These are phyloP conservation scores for Diaporthe helianthi DNA, from an alignment of 2,329 filamentous ascomycete species.

Conservation along the genomic window DNA sequence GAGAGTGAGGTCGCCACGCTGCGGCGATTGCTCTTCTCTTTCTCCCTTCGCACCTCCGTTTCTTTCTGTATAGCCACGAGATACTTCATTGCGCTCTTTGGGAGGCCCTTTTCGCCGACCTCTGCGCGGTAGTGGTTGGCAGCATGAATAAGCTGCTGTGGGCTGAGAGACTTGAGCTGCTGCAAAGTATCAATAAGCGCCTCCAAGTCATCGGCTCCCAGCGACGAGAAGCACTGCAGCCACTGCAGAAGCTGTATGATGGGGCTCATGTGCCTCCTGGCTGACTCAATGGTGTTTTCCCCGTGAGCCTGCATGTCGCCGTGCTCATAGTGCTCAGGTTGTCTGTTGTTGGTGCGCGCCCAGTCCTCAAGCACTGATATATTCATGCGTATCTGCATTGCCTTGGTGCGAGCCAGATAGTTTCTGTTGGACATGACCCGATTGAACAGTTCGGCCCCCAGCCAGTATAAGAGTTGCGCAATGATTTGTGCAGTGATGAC, in stretches of 20 bases:
- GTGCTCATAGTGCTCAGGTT: constrained; percentile 94
- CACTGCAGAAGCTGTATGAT: constrained; percentile 95
- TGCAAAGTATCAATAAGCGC: constrained; percentile 87
- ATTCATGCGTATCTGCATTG: constrained; percentile 99
- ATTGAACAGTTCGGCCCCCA: constrained; percentile 96
- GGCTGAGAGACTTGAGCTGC: constrained; percentile 83
- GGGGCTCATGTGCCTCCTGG: constrained; percentile 84
- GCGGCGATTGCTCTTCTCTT: constrained; percentile 51
- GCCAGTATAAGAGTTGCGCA: constrained; percentile 93
- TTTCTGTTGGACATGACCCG: constrained; percentile 95
- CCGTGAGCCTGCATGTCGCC: constrained; percentile 86
- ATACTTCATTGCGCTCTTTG: constrained; percentile 88
- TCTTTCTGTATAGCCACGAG: constrained; percentile 82
- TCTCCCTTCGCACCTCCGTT: constrained; percentile 64
- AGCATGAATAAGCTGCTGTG: constrained; percentile 88
- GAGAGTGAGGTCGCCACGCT: constrained; percentile 52
- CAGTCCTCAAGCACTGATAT: constrained; percentile 94
- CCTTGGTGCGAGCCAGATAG: constrained; percentile 94
- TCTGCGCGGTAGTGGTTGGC: constrained; percentile 94
- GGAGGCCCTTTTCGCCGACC: constrained; percentile 90
- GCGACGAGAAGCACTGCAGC: constrained; percentile 96
- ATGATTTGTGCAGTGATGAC: constrained; percentile 93
- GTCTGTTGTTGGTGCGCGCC: constrained; percentile 90
- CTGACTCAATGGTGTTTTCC: constrained; percentile 85
- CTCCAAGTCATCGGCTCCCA: constrained; percentile 84